Evolutionary conservation across 108 stramenopile genomes (phyloP).

Genomic region (Pseudonitzschia multistriata): DNA sequence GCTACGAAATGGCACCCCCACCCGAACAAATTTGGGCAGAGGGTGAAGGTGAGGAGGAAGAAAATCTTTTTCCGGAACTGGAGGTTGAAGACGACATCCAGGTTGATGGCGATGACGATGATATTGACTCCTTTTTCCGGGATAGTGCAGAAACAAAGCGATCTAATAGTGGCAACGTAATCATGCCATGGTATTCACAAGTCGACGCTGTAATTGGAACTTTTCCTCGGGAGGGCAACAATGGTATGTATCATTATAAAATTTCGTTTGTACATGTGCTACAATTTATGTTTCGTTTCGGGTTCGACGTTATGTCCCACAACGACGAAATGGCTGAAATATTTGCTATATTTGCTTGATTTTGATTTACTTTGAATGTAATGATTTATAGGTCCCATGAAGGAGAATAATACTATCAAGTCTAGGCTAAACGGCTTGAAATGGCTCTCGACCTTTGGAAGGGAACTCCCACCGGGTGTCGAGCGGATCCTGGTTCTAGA

Average conservation of each 20-base stretch:
- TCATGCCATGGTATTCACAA: constrained; percentile 89
- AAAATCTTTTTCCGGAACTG: constrained; percentile 15
- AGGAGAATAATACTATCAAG: constrained; percentile 50
- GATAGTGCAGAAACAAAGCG: constrained; percentile 51
- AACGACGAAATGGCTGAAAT: no score
- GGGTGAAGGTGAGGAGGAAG: constrained; percentile 12
- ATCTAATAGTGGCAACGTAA: constrained; percentile 47
- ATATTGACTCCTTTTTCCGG: constrained; percentile 55
- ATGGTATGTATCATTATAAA: background rate
- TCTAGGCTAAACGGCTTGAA: constrained; percentile 72
- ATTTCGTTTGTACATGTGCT: background rate
- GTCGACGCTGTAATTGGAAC: constrained; percentile 80
- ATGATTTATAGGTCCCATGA: constrained; percentile 44
- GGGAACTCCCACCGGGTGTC: constrained; percentile 62
- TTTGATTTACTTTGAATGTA: background rate
- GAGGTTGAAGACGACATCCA: constrained; percentile 38
- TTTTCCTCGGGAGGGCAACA: constrained; percentile 59
- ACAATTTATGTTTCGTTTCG: background rate
- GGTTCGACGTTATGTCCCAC: background rate
- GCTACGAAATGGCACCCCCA: constrained; percentile 80
- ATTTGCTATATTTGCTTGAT: constrained; percentile 1
- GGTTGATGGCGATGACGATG: constrained; percentile 40
- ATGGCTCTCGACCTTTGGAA: constrained; percentile 80
- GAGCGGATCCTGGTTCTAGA: constrained; percentile 87
- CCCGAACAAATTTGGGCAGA: constrained; percentile 70